phyloP scores from a whole-genome alignment of 805 yeast genomes.

The Zygoascus bituminiphila region DNA sequence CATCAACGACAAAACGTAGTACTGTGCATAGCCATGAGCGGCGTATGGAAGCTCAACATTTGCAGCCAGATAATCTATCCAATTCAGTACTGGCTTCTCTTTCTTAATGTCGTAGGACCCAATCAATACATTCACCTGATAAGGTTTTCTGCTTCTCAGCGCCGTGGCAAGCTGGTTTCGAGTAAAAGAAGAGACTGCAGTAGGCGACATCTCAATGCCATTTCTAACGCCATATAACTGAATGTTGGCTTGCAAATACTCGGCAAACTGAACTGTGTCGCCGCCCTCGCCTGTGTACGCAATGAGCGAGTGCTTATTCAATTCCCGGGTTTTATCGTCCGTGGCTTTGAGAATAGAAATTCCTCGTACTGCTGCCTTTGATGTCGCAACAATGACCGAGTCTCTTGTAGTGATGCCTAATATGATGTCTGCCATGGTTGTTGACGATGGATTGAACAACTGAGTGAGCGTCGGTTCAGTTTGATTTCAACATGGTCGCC shows the following conservation, averaged over 20 bases:
- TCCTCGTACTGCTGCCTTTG: constrained; percentile 89
- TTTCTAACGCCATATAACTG: constrained; percentile 84
- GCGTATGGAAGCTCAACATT: constrained; percentile 87
- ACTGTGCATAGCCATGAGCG: constrained; percentile 98
- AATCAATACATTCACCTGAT: constrained; percentile 82
- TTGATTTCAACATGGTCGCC: too few relatives aligned
- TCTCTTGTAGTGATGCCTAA: constrained; percentile 79
- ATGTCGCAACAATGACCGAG: constrained; percentile 83
- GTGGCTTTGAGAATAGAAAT: constrained; percentile 68
- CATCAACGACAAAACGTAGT: constrained; percentile 79
- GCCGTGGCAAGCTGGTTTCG: constrained; percentile 84
- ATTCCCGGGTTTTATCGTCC: constrained; percentile 71
- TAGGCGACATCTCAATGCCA: constrained; percentile 69
- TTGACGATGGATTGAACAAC: background rate
- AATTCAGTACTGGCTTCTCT: constrained; percentile 59
- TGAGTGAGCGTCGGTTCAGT: too few relatives aligned
- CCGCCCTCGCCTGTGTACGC: constrained; percentile 96
- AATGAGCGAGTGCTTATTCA: constrained; percentile 70
- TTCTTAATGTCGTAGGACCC: constrained; percentile 69
- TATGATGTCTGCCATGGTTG: constrained; percentile 67
- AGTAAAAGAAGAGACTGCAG: constrained; percentile 80
- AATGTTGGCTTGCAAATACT: constrained; percentile 85
- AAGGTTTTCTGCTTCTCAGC: constrained; percentile 89
- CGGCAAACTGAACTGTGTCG: constrained; percentile 92
- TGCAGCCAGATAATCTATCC: constrained; percentile 93